Evolutionary conservation across 2,329 filamentous ascomycete species (phyloP), one percentile per base, ranked within the genome.

Genomic region (Didymella arachidicola): DNA sequence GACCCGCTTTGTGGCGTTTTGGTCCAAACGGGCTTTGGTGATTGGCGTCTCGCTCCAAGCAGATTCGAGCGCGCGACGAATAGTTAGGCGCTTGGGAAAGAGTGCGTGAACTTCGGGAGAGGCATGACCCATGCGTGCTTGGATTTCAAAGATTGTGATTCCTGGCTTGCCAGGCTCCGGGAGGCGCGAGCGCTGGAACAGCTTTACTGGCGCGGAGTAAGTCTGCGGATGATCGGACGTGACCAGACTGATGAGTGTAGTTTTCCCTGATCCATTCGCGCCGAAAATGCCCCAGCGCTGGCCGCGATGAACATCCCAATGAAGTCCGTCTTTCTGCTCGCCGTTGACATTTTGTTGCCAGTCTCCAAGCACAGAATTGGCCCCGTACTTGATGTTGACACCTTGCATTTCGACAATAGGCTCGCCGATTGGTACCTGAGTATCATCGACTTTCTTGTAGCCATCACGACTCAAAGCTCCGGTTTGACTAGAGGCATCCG

Each of bases 201-300:
- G 83, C 66, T 86, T 89, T 60, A 99, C 89, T 0, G 94, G 93
- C 25, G 93, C 86, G 0, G 91, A 92, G 75, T 98, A 99, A 0
- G 93, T 88, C 76, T 98, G 94, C 0, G 95, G 95, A 69, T 99
- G 95, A 71, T 99, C 95, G 1, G 94, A 98, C 59, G 92, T 96
- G 59, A 99, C 90, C 6, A 99, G 83, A 5, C 93, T 95, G 27
- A 98, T 85, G 38, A 99, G 84, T 0, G 95, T 99, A 0, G 95
- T 99, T 80, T 99, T 99, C 18, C 95, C 95, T 0, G 92, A 97
- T 12, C 90, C 95, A 68, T 99, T 98, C 30, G 93, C 90, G 0
- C 95, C 95, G 71, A 99, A 95, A 18, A 98, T 86, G 3, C 91
- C 94, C 90, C 93, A 97, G 62, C 93, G 87, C 73, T 97, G 88